Percentiles rank a stretch among this genome's conserved stretches.
These are phyloP conservation scores for Cryphonectria nitschkei DNA, from an alignment of 2,329 filamentous ascomycete genomes.

Conservation along the genomic window DNA sequence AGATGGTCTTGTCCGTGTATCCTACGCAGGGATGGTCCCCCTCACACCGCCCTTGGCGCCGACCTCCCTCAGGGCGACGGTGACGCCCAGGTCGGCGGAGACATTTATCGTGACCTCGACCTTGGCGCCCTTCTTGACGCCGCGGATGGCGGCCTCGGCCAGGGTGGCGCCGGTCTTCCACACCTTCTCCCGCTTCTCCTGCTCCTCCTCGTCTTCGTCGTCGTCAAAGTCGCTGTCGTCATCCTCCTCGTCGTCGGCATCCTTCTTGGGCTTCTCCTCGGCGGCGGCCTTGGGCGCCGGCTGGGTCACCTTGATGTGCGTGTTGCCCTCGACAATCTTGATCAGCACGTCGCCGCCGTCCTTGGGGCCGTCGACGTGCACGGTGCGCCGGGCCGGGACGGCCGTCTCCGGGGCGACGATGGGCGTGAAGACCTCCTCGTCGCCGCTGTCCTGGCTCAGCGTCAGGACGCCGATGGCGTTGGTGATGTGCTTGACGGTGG, in stretches of 20 bases:
- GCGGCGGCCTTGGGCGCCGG: conserved; percentile 71
- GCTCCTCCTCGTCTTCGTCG: conserved; percentile 75
- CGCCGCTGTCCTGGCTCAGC: conserved; percentile 56
- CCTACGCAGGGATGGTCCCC: conserved; percentile 48
- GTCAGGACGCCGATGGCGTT: conserved; percentile 87
- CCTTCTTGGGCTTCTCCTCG: conserved; percentile 47
- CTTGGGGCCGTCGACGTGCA: conserved; percentile 76
- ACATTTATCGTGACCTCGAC: conserved; percentile 94
- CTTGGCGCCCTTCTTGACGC: conserved; percentile 84
- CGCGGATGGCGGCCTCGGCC: conserved; percentile 83
- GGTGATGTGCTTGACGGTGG: conserved; percentile 86
- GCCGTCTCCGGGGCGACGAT: conserved; percentile 86
- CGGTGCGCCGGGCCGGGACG: conserved; percentile 82
- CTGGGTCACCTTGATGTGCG: conserved; percentile 92
- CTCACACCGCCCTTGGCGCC: conserved; percentile 85
- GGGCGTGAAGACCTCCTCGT: conserved; percentile 77
- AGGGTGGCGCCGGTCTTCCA: conserved; percentile 86
- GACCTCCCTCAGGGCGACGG: conserved; percentile 81
- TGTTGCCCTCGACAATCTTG: conserved; percentile 83
- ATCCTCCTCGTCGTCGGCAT: conserved; percentile 62
- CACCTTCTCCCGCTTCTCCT: conserved; percentile 86
- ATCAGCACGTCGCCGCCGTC: conserved; percentile 86
- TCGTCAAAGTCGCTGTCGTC: conserved; percentile 68
- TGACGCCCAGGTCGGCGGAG: conserved; percentile 75
- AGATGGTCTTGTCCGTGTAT: conserved; percentile 25